Percentiles rank a stretch among this genome's conserved stretches.
Conservation (phyloP, 352 stramenopile genomes). For the Thalassiosira oceanica region DNA sequence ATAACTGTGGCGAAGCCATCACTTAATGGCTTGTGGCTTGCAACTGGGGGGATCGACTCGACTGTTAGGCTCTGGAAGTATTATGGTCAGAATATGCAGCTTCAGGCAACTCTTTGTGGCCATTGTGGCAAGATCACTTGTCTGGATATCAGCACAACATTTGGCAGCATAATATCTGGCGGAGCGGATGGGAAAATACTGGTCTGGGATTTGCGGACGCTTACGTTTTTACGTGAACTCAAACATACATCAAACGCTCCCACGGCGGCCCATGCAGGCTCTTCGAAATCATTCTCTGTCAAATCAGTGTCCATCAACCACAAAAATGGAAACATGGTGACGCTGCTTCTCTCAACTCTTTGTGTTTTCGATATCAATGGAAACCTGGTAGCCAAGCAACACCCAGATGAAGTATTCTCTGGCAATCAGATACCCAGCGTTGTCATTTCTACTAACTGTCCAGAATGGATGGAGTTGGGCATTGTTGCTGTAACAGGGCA, state of each 20-base stretch:
- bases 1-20: slow-evolving; percentile 74
- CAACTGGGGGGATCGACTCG: slow-evolving; percentile 80
- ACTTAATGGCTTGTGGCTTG: slow-evolving; percentile 75
- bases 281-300: slow-evolving; percentile 34
- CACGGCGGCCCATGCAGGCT: slow-evolving; percentile 15
- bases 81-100: slow-evolving; percentile 67
- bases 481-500: slow-evolving; percentile 80
- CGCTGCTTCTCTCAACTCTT: slow-evolving; percentile 69
- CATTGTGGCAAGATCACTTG: slow-evolving; percentile 79
- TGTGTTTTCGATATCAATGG: slow-evolving; percentile 82
- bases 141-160: slow-evolving; percentile 76
- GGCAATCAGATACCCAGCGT: slow-evolving; percentile 55
- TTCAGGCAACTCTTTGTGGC: slow-evolving; percentile 77
- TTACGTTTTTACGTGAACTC: slow-evolving; percentile 78
- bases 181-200: slow-evolving; percentile 76
- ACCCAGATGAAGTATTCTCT: slow-evolving; percentile 44
- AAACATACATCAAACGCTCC: slow-evolving; percentile 36
- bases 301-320: slow-evolving; percentile 81
- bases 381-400: slow-evolving; percentile 66
- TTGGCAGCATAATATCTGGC: slow-evolving; percentile 79
- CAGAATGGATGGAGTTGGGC: slow-evolving; percentile 80
- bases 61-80: slow-evolving; percentile 81
- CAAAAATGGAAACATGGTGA: slow-evolving; percentile 80
- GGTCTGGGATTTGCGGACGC: slow-evolving; percentile 79
- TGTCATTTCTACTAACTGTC: slow-evolving; percentile 76